Evolutionary conservation across 768 basidiomycete genomes (phyloP).

Genomic region (Mycena floridula): DNA sequence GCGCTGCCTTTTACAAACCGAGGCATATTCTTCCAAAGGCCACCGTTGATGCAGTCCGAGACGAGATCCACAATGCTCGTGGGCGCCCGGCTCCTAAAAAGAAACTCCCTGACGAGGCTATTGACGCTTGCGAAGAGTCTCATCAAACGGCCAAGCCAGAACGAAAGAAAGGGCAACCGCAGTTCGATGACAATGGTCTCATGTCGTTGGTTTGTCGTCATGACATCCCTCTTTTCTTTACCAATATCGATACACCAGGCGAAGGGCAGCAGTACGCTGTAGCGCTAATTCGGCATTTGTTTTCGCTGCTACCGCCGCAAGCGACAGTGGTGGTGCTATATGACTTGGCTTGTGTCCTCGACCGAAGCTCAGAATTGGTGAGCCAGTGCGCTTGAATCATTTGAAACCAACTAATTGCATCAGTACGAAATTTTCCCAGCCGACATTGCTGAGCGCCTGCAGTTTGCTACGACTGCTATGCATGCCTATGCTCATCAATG

Average conservation of each 20-base stretch:
- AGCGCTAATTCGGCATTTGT: background rate
- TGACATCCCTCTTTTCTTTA: constrained; percentile 12
- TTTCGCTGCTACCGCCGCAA: background rate
- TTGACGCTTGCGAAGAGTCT: constrained; percentile 15
- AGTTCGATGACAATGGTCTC: constrained; percentile 18
- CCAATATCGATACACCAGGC: constrained; percentile 19
- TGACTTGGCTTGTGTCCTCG: background rate
- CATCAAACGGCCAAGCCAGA: constrained; percentile 18
- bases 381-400: background rate
- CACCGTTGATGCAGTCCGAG: constrained; percentile 12
- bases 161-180: constrained; percentile 12
- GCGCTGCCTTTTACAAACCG: constrained; percentile 12
- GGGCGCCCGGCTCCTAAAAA: constrained; percentile 1
- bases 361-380: background rate
- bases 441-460: constrained; percentile 5
- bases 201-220: constrained; percentile 16
- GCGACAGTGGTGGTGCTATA: background rate
- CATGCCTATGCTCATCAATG: constrained; percentile 18
- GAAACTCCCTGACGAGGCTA: constrained; percentile 10
- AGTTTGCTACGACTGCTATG: constrained; percentile 7
- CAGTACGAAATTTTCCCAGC: constrained; percentile 9
- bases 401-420: constrained; percentile 11
- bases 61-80: background rate
- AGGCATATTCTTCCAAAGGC: constrained; percentile 13
- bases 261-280: constrained; percentile 5